Evolutionary conservation across 371 early-diverging fungal species (phyloP), one percentile per base, ranked within the genome.

Genomic region (Fennellomyces sp.): DNA sequence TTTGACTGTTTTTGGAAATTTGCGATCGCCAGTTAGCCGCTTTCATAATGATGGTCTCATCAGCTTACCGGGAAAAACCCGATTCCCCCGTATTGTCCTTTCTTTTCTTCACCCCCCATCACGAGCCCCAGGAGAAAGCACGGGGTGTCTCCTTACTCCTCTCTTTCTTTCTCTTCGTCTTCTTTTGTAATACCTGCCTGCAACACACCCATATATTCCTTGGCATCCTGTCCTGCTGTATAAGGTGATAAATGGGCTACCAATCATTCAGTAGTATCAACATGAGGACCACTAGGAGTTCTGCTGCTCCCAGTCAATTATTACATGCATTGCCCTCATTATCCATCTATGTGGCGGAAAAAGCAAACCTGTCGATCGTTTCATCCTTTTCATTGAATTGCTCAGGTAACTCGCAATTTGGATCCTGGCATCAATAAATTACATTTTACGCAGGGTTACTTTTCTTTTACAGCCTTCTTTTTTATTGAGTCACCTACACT

Each of bases 21-120:
- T 45, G 45, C 8, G 45, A 45, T 45, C 45, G 45, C 45, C 39
- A 39, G 39, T 17, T 45, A 12, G 45, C 2, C 23, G 45, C 45
- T 45, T 45, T 45, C 45, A 45, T 45, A 45, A 45, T 45, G 45
- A 45, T 45, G 45, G 45, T 4, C 45, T 45, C 45, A 45, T 45
- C 45, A n/a, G n/a, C 23, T n/a, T 5, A 45, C 45, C 45, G 45
- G 45, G 19, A 23, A 45, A 45, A 21, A 21, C 45, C 45, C 45
- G 45, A 45, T 42, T 42, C 10, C 10, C 45, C 45, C 12, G 21
- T 17, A 17, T 45, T 15, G 4, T 45, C n/a, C 21, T 5, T 45
- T 23, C 23, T 45, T 23, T 21, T 42, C 25, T 11, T 11, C 23
- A 3, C 45, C 45, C 45, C 45, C 45, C 19, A 45, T 45, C 45